Base-by-base conservation (phyloP, 2,329 filamentous ascomycete genomes). In the Pseudocercospora fuligena region DNA sequence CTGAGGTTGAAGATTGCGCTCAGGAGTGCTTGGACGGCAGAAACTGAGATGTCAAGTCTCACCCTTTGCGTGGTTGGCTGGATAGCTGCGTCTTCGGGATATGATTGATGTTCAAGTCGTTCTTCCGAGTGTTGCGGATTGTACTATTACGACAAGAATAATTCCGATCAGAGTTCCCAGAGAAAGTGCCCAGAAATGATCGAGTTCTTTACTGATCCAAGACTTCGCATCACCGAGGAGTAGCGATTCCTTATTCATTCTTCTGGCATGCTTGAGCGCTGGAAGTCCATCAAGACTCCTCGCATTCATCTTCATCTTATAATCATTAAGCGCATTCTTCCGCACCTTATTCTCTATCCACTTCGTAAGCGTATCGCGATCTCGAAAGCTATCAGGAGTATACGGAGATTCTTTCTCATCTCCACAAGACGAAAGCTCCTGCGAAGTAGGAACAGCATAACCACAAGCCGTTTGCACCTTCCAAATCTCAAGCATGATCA, bases 401-500 rank as follows among this genome's bases (percentile, higher is more conserved):
- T 54, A 54, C 14, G 5, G 7, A 29, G 49, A 54, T 16, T 54
- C 49, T 27, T 54, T 54, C 23, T 53, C 49, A 23, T n/a, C n/a
- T n/a, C 47, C 47, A 23, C 47, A 51, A 25, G 12, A 51, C 29
- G 33, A 36, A 1, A 54, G 1, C 14, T 29, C 23, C 16, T 23
- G 23, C 23, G 49, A 54, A 54, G 49, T 54, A 7, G 49, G 49
- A 25, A 54, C 49, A 16, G 49, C 49, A 31, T 54, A 33, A 16
- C 43, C 47, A 25, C 49, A 54, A 36, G 46, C 47, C n/a, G 60
- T 62, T 29, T 61, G 12, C 64, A 57, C 85, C 78, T 90, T 86
- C 75, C 85, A 89, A 19, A 91, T 81, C 71, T 89, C 82, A 62
- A 89, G 79, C 47, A 87, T 70, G 43, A 92, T 85, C 31, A 91